Conservation (phyloP, 2,329 filamentous ascomycete species). For the Venturiaceae sp. region DNA sequence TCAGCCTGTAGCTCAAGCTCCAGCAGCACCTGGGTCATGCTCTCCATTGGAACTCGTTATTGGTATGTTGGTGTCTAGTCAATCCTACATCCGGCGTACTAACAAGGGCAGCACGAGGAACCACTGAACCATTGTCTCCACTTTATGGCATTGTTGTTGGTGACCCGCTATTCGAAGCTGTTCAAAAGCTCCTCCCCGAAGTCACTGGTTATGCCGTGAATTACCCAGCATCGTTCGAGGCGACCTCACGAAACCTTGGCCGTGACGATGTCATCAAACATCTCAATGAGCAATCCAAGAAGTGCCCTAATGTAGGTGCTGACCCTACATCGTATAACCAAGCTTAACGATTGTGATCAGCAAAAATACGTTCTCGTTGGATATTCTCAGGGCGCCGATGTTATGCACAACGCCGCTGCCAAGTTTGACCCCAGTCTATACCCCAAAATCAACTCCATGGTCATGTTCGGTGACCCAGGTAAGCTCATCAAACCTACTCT, state of each 20-base stretch:
- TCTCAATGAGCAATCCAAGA: neutral
- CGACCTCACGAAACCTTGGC: neutral
- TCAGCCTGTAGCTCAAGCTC: neutral
- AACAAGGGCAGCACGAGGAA: constrained; percentile 1
- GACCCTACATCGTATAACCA: too few species aligned
- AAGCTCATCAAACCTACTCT: neutral
- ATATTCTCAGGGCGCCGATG: constrained; percentile 5
- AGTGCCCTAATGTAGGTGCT: neutral
- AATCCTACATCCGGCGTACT: neutral
- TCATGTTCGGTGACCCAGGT: constrained; percentile 8
- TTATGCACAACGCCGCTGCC: constrained; percentile 4
- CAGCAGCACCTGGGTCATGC: constrained; percentile 1
- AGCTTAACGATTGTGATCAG: neutral
- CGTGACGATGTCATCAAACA: constrained; percentile 2
- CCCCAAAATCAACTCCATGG: constrained; percentile 4
- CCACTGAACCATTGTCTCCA: constrained; percentile 1
- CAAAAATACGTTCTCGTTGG: constrained; percentile 8
- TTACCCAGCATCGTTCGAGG: constrained; percentile 6
- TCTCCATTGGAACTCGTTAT: constrained; percentile 3
- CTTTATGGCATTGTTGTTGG: constrained; percentile 5
- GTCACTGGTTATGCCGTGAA: constrained; percentile 3
- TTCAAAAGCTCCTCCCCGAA: neutral
- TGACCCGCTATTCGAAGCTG: constrained; percentile 2
- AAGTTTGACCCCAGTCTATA: neutral
- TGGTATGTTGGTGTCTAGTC: neutral